Evolutionary conservation across 208 protist genomes (phyloP), one percentile per base, ranked within the genome.

Genomic region (Herpetomonas samuelpessoai): DNA sequence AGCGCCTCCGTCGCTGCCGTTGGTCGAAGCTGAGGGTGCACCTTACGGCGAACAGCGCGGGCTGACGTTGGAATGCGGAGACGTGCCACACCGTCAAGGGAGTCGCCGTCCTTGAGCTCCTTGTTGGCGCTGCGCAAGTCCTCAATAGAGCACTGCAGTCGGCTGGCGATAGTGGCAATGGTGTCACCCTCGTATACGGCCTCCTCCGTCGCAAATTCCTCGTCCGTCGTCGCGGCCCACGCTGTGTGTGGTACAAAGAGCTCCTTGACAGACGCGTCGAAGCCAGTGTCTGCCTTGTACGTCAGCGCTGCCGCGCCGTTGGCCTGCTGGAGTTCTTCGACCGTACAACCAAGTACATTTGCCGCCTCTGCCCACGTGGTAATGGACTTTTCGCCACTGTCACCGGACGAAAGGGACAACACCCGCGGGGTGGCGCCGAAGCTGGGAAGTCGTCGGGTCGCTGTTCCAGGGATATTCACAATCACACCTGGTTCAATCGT

Each of bases 251-350:
- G 88, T 16, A 92, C 79, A 0, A 77, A 4, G 16, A 95, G 63
- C 72, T 95, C 80, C 27, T 57, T 76, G 0, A 83, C 62, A 0
- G 73, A 55, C 10, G 68, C 10, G 54, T 84, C 79, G 61, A 92
- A 95, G 48, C 73, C 55, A 41, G 38, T 67, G 14, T 27, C 57
- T 9, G 57, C 41, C 45, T 65, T 62, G 62, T 90, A 95, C 16
- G 65, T 82, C 1, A 85, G 57, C 10, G 83, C 83, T 0, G 86
- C 79, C 41, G 70, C 56, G 26, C 85, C 76, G 48, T 92, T 92
- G 1, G 71, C 76, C 44, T 88, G 78, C 70, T 95, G 88, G n/a
- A 95, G 49, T 57, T 95, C 84, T 51, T 95, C 84, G 19, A 92
- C 81, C 0, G 71, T 80, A 69, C 88, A 95, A n/a, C 68, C 83